Conservation (phyloP, 2,329 filamentous ascomycete genomes). For the Cercospora citrullina region DNA sequence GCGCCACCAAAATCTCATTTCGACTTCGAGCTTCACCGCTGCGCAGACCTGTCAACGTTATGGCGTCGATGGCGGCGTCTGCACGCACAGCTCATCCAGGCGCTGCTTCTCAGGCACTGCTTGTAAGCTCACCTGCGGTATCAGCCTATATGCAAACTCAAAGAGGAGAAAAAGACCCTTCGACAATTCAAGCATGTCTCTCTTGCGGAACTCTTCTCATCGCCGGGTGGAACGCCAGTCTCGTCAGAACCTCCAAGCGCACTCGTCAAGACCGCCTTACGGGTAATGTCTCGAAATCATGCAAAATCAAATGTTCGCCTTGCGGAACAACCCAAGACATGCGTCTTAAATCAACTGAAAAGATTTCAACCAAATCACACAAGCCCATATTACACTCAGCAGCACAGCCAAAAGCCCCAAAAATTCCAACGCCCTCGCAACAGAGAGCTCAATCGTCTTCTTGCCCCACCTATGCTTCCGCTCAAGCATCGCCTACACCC, state of each 20-base stretch:
- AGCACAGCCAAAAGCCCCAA: background rate
- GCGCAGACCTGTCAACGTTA: background rate
- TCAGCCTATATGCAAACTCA: constrained; percentile 22
- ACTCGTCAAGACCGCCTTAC: constrained; percentile 12
- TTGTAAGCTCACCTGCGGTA: constrained; percentile 18
- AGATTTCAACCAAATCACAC: background rate
- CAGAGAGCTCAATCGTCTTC: background rate
- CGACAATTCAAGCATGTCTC: constrained; percentile 56
- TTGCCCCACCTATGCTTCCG: background rate
- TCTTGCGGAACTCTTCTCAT: constrained; percentile 64
- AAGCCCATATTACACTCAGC: background rate
- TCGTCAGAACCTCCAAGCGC: background rate
- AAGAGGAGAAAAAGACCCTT: constrained; percentile 38
- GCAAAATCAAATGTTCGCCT: background rate
- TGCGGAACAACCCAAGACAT: background rate
- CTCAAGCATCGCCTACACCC: background rate
- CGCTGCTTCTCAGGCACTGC: constrained; percentile 11
- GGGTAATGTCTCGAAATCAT: background rate
- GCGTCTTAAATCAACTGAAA: background rate
- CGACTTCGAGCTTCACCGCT: background rate
- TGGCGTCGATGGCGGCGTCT: background rate
- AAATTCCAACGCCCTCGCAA: background rate
- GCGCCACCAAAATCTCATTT: background rate
- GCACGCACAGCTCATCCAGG: constrained; percentile 8
- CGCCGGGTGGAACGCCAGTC: constrained; percentile 42